Evolutionary conservation across 495 filamentous ascomycete species (phyloP).

Genomic region (Penicillium soppii): DNA sequence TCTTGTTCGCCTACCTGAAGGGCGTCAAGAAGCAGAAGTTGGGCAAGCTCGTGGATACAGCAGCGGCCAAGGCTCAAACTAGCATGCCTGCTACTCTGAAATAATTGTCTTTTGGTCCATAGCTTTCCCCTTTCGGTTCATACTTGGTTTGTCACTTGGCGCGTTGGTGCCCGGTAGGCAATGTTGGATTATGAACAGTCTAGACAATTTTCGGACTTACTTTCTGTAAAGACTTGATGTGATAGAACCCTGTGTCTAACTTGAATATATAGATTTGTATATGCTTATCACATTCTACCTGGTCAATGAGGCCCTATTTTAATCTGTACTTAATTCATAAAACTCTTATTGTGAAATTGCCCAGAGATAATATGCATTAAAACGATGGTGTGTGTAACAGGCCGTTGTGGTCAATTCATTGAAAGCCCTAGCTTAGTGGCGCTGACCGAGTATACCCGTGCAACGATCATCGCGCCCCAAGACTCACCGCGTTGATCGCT

Average conservation of each 20-base stretch:
- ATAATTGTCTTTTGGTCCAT: constrained; percentile 22
- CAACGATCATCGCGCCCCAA: neutral
- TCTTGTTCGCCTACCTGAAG: constrained; percentile 79
- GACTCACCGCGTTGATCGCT: constrained; percentile 5
- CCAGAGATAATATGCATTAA: too few species aligned
- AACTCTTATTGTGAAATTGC: too few species aligned
- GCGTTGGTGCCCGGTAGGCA: constrained; percentile 21
- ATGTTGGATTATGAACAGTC: constrained; percentile 12
- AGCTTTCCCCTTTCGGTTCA: constrained; percentile 11
- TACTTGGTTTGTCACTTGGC: constrained; percentile 18
- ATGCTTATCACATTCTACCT: neutral
- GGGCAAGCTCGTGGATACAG: constrained; percentile 57
- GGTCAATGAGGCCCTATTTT: neutral
- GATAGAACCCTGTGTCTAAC: constrained; percentile 3
- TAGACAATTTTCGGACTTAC: constrained; percentile 14
- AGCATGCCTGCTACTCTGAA: constrained; percentile 47
- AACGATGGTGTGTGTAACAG: too few species aligned
- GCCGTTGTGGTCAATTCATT: too few species aligned
- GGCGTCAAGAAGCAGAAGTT: constrained; percentile 71
- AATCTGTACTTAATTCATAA: too few species aligned
- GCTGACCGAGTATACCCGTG: neutral
- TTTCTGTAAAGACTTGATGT: neutral
- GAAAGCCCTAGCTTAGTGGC: too few species aligned
- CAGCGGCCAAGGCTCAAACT: constrained; percentile 38
- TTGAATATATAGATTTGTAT: constrained; percentile 7